Conservation (phyloP, 441 rosid genomes). For the Gossypium davidsonii region DNA sequence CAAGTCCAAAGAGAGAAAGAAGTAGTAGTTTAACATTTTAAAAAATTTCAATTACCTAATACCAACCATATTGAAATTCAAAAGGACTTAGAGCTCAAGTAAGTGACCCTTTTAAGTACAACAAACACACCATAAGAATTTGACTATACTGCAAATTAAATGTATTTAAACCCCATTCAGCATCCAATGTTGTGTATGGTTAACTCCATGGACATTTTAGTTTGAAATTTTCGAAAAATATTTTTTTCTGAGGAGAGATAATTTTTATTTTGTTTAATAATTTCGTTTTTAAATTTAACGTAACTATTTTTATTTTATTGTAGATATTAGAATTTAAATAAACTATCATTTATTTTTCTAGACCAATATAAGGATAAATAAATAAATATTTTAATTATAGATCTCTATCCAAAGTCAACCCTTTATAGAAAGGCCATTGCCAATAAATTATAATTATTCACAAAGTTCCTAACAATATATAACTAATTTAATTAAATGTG, state of each 20-base stretch:
- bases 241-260: too few species aligned
- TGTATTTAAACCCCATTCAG: neutral
- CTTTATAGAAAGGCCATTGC: neutral
- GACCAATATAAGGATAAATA: neutral
- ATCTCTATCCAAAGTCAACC: slow-evolving; percentile 13
- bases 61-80: slow-evolving; percentile 20
- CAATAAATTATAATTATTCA: neutral
- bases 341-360: neutral
- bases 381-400: neutral
- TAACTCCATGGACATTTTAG: neutral
- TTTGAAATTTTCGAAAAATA: neutral
- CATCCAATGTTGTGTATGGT: neutral
- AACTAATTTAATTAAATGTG: neutral
- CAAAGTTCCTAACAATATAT: neutral
- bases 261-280: too few species aligned
- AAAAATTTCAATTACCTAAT: slow-evolving; percentile 13
- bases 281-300: too few species aligned
- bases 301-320: too few species aligned
- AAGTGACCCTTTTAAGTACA: slow-evolving; percentile 2
- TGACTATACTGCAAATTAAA: neutral
- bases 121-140: slow-evolving; percentile 4
- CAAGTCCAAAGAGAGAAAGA: neutral
- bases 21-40: neutral
- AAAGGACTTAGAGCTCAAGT: neutral
- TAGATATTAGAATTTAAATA: neutral